Evolutionary conservation across 1,284 basidiomycete species (phyloP).

Genomic region (Schizophyllum commune): DNA sequence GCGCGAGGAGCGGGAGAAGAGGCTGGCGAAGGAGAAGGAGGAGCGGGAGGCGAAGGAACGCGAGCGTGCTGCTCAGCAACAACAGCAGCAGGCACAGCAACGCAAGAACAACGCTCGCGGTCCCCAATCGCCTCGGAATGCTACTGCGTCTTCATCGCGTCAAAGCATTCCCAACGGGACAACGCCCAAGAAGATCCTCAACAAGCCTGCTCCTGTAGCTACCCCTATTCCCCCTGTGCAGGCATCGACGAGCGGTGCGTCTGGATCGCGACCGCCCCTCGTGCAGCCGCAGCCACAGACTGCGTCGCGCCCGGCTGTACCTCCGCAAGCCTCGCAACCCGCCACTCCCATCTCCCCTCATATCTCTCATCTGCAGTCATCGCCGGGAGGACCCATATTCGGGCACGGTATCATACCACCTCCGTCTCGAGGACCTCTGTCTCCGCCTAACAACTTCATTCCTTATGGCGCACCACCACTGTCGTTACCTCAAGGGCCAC

Average conservation of each 20-base stretch:
- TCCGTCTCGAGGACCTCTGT: slow-evolving; percentile 41
- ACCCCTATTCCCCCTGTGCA: slow-evolving; percentile 17
- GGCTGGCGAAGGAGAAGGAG: slow-evolving; percentile 52
- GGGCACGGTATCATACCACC: slow-evolving; percentile 36
- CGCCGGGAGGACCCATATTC: slow-evolving; percentile 13
- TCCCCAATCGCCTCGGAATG: slow-evolving; percentile 29
- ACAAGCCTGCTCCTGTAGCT: slow-evolving; percentile 18
- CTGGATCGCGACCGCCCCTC: slow-evolving; percentile 23
- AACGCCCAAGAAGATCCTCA: slow-evolving; percentile 39
- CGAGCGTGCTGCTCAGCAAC: slow-evolving; percentile 17
- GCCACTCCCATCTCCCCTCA: slow-evolving; percentile 34
- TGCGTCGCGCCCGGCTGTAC: slow-evolving; percentile 22
- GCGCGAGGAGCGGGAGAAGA: slow-evolving; percentile 38
- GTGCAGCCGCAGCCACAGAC: slow-evolving; percentile 19
- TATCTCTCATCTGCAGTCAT: slow-evolving; percentile 27
- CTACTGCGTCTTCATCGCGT: slow-evolving; percentile 14
- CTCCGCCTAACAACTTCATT: slow-evolving; percentile 35
- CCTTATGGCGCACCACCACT: slow-evolving; percentile 34
- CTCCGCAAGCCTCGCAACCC: slow-evolving; percentile 26
- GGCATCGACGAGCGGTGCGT: slow-evolving; percentile 16
- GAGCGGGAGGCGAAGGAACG: slow-evolving; percentile 35
- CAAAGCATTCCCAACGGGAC: slow-evolving; percentile 28
- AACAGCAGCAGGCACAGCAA: slow-evolving; percentile 23
- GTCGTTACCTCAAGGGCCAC: slow-evolving; percentile 21
- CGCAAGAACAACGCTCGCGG: slow-evolving; percentile 23